Evolutionary conservation across 2,329 filamentous ascomycete species (phyloP), one percentile per base, ranked within the genome.

Genomic region (Penicillium brevicompactum): DNA sequence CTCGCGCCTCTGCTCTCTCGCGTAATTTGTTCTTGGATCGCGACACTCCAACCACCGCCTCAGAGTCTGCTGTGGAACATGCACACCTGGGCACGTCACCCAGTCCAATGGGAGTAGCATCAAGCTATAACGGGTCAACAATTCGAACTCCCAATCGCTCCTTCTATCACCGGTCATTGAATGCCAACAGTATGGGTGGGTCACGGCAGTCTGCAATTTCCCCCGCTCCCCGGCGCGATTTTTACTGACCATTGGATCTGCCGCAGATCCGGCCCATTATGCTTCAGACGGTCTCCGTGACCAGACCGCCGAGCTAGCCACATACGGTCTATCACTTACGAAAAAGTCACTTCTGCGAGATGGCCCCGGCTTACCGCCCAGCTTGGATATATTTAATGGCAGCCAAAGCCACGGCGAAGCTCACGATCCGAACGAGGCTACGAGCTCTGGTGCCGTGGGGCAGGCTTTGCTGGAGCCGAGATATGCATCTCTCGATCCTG

Each of bases 241-340:
- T 45, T 43, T 57, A 55, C 62, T 70, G 61, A 72, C 60, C 56
- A 52, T 38, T 55, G 24, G 41, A 60, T 84, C 81, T 76, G 38
- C 80, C 16, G 69, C 84, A 74, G 89, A 93, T 69, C 88, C 85
- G 64, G 83, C 85, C 16, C 85, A 90, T 64, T 90, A 90, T 72
- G 89, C 90, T 38, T 82, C 82, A 32, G 85, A 87, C 56, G 89
- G 87, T 61, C 88, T 96, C 40, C 88, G 92, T 60, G 88, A 94
- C 74, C 88, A 94, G 69, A 95, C 92, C 2, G 90, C 91, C 49
- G 91, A 96, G 74, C 81, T 96, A 53, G 92, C 92, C 42, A 91
- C 85, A 16, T 91, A 92, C 70, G 87, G 91, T 47, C 82, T 96
- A 27, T 87, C 87, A 38, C 52, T 72, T 40, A 70, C 70, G 56